Percentiles rank a stretch among this genome's conserved stretches.
phyloP scores from a whole-genome alignment of 2,329 filamentous ascomycete genomes.

The Aspergillus sp. region DNA sequence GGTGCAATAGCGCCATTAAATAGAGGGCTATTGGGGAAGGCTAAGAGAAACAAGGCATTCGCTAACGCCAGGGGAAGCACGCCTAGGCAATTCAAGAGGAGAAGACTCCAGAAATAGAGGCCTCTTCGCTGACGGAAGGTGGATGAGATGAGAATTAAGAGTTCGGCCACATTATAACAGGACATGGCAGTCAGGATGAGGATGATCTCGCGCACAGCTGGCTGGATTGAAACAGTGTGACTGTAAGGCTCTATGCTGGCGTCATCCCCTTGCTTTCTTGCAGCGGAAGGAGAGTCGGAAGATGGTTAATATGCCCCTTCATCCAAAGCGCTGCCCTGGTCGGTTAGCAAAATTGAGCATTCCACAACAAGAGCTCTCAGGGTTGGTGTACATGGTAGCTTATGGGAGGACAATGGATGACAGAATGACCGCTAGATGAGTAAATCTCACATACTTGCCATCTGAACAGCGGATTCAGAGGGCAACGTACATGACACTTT shows the following conservation, averaged over 20 bases:
- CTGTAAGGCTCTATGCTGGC: conserved; percentile 22
- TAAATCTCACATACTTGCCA: no score
- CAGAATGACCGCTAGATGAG: no score
- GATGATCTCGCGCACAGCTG: conserved; percentile 9
- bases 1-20: conserved; percentile 45
- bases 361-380: no score
- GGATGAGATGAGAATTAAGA: conserved; percentile 37
- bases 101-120: conserved; percentile 44
- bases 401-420: no score
- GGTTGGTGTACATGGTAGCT: no score
- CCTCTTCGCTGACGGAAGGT: conserved; percentile 40
- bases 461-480: no score
- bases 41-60: conserved; percentile 17
- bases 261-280: conserved; percentile 21
- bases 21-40: conserved; percentile 27
- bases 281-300: conserved; percentile 22
- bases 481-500: background rate
- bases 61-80: conserved; percentile 12
- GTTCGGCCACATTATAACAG: conserved; percentile 48
- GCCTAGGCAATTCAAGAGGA: conserved; percentile 34
- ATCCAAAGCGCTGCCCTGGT: no score
- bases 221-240: background rate
- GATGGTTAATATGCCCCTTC: no score
- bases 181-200: conserved; percentile 39
- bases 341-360: no score